Percentiles rank a stretch among this genome's conserved stretches.
phyloP scores from a whole-genome alignment of 495 filamentous ascomycete species.

The Penicillium silybi region DNA sequence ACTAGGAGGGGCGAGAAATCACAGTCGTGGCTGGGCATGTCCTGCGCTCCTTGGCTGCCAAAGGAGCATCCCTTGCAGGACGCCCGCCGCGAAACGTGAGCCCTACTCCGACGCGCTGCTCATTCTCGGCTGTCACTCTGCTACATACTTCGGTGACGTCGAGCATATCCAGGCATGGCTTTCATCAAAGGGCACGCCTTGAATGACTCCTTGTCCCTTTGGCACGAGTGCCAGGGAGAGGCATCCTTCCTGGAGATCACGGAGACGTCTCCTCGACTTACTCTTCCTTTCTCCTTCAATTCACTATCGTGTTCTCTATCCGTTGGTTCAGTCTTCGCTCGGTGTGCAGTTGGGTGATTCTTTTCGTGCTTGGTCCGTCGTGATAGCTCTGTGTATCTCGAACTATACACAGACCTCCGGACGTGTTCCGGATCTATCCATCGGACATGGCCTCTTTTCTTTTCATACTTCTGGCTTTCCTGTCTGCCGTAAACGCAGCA shows the following conservation, averaged over 20 bases:
- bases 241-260: constrained; percentile 19
- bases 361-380: constrained; percentile 4
- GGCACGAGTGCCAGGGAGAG: constrained; percentile 27
- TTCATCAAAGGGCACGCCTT: constrained; percentile 33
- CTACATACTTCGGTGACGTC: constrained; percentile 42
- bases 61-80: constrained; percentile 37
- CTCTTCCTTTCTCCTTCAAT: constrained; percentile 14
- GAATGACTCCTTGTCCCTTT: constrained; percentile 37
- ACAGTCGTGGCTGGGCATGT: constrained; percentile 23
- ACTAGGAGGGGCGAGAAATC: constrained; percentile 19
- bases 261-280: constrained; percentile 18
- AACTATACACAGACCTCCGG: constrained; percentile 9
- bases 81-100: constrained; percentile 34
- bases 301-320: constrained; percentile 11
- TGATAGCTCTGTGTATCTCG: constrained; percentile 16
- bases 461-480: constrained; percentile 28
- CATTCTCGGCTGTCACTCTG: constrained; percentile 31
- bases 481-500: constrained; percentile 37
- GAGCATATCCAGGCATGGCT: constrained; percentile 48
- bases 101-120: constrained; percentile 14
- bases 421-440: constrained; percentile 12
- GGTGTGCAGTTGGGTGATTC: constrained; percentile 4
- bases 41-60: constrained; percentile 24
- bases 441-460: constrained; percentile 30
- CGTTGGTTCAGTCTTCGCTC: constrained; percentile 3